phyloP scores from a whole-genome alignment of 805 yeast species.

The Candida arabinofermentans region DNA sequence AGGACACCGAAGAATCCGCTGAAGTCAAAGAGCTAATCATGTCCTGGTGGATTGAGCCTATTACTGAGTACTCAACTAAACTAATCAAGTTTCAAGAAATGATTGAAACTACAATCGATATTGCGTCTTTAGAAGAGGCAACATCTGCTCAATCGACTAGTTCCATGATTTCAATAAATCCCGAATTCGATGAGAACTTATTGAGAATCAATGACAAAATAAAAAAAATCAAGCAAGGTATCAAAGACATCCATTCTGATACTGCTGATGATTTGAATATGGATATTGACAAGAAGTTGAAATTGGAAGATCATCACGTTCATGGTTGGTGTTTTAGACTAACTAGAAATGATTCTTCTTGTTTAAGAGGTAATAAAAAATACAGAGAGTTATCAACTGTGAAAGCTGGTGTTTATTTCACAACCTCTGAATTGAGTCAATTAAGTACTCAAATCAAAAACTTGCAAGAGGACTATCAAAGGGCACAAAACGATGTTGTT shows the following conservation, averaged over 20 bases:
- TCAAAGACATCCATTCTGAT: constrained; percentile 55
- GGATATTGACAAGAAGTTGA: constrained; percentile 84
- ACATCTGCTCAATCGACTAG: constrained; percentile 41
- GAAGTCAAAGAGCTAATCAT: constrained; percentile 36
- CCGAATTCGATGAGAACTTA: constrained; percentile 83
- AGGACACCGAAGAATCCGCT: constrained; percentile 14
- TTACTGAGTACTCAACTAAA: constrained; percentile 45
- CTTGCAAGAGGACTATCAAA: constrained; percentile 62
- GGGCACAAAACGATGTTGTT: constrained; percentile 73
- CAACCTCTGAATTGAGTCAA: constrained; percentile 61
- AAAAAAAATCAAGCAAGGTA: constrained; percentile 48
- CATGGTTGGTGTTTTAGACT: constrained; percentile 96
- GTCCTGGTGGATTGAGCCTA: constrained; percentile 54
- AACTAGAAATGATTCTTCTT: constrained; percentile 84
- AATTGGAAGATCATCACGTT: constrained; percentile 78
- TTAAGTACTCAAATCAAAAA: constrained; percentile 56
- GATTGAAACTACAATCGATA: constrained; percentile 89
- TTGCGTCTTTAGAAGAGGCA: constrained; percentile 74
- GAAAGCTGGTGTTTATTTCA: constrained; percentile 92
- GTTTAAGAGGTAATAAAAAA: constrained; percentile 58
- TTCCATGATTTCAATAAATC: constrained; percentile 64
- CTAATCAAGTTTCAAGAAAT: constrained; percentile 72
- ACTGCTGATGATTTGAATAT: constrained; percentile 73
- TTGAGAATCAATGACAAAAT: constrained; percentile 55
- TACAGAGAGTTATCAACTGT: constrained; percentile 84